Evolutionary conservation across 2,329 filamentous ascomycete genomes (phyloP).

Genomic region (Corinectria fuckeliana): DNA sequence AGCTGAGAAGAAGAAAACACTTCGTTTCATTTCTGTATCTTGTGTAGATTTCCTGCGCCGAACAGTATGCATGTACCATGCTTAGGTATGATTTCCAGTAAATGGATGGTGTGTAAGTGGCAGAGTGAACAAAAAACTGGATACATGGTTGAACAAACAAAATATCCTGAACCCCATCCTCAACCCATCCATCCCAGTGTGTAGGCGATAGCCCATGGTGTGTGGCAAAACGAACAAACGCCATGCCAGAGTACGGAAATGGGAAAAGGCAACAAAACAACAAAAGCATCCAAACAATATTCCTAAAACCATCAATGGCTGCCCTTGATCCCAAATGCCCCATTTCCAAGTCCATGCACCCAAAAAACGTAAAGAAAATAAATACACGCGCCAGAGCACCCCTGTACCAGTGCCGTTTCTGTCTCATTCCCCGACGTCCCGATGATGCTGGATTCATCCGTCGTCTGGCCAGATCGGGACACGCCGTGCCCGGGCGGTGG

Average conservation of each 20-base stretch:
- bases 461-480: conserved; percentile 8
- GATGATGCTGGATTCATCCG: background rate
- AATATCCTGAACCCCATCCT: background rate
- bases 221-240: conserved; percentile 24
- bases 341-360: conserved; percentile 31
- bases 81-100: conserved; percentile 16
- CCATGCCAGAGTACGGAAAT: conserved; percentile 26
- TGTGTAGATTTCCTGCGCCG: conserved; percentile 30
- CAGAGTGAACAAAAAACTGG: conserved; percentile 1
- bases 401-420: conserved; percentile 21
- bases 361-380: conserved; percentile 8
- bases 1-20: background rate
- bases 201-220: conserved; percentile 18
- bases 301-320: conserved; percentile 25
- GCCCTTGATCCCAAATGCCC: conserved; percentile 31
- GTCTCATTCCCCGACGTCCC: conserved; percentile 10
- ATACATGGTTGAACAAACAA: background rate
- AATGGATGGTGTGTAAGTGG: conserved; percentile 4
- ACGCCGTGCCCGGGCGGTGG: conserved; percentile 9
- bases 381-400: conserved; percentile 25
- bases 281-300: background rate
- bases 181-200: conserved; percentile 11
- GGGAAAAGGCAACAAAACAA: conserved; percentile 3
- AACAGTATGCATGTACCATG: conserved; percentile 32
- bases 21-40: background rate